These are phyloP conservation scores for Amanita molliuscula DNA, from an alignment of 768 basidiomycete species.

Conservation along the genomic window DNA sequence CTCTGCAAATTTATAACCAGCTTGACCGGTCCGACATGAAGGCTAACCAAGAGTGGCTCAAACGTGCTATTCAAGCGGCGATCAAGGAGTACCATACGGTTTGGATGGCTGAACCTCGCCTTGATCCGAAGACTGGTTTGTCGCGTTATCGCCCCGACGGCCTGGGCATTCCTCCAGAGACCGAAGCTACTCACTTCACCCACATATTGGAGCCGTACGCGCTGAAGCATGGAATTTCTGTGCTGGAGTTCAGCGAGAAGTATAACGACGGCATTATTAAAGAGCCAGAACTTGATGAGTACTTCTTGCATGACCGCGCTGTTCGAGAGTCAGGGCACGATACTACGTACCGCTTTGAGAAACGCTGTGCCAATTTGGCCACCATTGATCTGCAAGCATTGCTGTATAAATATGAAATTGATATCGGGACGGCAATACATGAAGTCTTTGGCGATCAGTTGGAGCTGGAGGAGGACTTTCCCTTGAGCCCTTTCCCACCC, in stretches of 20 bases:
- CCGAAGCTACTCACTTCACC: slow-evolving; percentile 96
- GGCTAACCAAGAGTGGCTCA: slow-evolving; percentile 84
- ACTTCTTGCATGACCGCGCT: slow-evolving; percentile 93
- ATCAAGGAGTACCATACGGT: slow-evolving; percentile 99
- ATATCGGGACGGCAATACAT: slow-evolving; percentile 95
- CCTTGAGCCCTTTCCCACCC: slow-evolving; percentile 86
- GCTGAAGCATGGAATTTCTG: slow-evolving; percentile 80
- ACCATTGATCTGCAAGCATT: slow-evolving; percentile 94
- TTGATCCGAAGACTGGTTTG: slow-evolving; percentile 90
- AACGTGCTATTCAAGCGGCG: slow-evolving; percentile 91
- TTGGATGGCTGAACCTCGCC: slow-evolving; percentile 91
- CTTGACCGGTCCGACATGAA: slow-evolving; percentile 77
- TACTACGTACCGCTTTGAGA: slow-evolving; percentile 95
- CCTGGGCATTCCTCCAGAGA: slow-evolving; percentile 94
- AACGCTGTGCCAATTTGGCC: slow-evolving; percentile 92
- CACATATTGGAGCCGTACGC: slow-evolving; percentile 96
- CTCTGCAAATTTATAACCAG: slow-evolving; percentile 94
- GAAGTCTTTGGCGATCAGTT: slow-evolving; percentile 92
- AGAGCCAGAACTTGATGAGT: slow-evolving; percentile 89
- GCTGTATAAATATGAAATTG: slow-evolving; percentile 97
- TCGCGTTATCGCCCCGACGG: slow-evolving; percentile 93
- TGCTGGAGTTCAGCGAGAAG: slow-evolving; percentile 93
- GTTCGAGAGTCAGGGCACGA: slow-evolving; percentile 97
- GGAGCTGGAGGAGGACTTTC: slow-evolving; percentile 88
- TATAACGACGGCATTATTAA: slow-evolving; percentile 80